These are phyloP conservation scores for Plasmopara muralis DNA, from an alignment of 352 stramenopile species.

Conservation along the genomic window DNA sequence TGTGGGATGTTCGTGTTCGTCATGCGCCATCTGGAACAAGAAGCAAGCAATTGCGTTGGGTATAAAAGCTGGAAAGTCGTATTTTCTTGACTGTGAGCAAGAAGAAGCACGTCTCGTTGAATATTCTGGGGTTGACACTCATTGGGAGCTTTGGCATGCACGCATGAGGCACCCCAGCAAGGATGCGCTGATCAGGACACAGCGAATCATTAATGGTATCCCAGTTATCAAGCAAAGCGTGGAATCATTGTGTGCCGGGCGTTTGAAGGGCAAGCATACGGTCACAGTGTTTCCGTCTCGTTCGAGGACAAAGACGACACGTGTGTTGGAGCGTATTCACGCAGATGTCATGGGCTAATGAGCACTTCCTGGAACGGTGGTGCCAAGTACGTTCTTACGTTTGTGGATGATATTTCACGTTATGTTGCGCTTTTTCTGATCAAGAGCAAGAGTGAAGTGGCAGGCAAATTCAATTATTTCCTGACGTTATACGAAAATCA, in stretches of 20 bases:
- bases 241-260: too few species aligned
- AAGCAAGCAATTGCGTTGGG: neutral
- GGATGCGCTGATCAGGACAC: neutral
- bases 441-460: neutral
- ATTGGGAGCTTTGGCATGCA: neutral
- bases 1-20: neutral
- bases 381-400: neutral
- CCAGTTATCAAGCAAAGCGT: too few species aligned
- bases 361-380: neutral
- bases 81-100: neutral
- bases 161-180: neutral
- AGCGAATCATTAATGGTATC: too few species aligned
- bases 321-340: too few species aligned
- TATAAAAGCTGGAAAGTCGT: neutral
- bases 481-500: neutral
- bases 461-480: neutral
- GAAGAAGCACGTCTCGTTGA: neutral
- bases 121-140: neutral
- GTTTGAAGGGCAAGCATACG: too few species aligned
- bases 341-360: too few species aligned
- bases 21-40: neutral
- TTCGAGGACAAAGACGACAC: too few species aligned
- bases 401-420: neutral
- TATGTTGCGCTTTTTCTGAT: neutral
- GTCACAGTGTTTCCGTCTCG: too few species aligned